These are phyloP conservation scores for Globisporangium apiculatum DNA, from an alignment of 352 stramenopile genomes.

Conservation along the genomic window DNA sequence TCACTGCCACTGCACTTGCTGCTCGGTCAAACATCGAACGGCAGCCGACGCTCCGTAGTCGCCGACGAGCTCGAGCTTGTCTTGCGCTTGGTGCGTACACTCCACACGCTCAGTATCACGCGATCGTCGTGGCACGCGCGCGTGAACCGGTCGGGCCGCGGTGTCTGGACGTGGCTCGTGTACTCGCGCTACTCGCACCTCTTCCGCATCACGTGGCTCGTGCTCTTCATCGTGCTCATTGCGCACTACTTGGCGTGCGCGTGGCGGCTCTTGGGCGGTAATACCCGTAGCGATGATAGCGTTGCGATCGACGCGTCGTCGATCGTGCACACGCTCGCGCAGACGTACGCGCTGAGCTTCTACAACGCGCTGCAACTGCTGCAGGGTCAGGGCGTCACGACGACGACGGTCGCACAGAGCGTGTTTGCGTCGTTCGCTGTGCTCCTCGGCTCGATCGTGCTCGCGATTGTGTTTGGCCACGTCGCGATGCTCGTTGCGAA, in stretches of 20 bases:
- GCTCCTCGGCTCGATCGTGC: conserved; percentile 40
- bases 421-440: conserved; percentile 25
- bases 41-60: not conserved
- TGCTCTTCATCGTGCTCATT: not conserved
- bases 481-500: too few relatives aligned
- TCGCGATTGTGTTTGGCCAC: conserved; percentile 36
- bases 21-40: not conserved
- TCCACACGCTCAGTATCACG: conserved; percentile 1
- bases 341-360: conserved; percentile 3
- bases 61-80: not conserved
- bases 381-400: too few relatives aligned
- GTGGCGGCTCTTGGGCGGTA: conserved; percentile 2
- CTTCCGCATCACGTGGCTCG: conserved; percentile 7
- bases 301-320: not conserved
- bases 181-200: conserved; percentile 14
- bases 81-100: conserved; percentile 1
- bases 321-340: not conserved
- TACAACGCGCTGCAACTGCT: conserved; percentile 21
- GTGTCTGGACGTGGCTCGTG: conserved; percentile 6
- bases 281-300: not conserved
- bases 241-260: conserved; percentile 12
- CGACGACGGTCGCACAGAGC: too few relatives aligned
- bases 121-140: not conserved
- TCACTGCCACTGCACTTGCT: not conserved
- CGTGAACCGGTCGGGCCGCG: not conserved